These are phyloP conservation scores for Didymella keratinophila DNA, from an alignment of 2,329 filamentous ascomycete genomes.

Conservation along the genomic window DNA sequence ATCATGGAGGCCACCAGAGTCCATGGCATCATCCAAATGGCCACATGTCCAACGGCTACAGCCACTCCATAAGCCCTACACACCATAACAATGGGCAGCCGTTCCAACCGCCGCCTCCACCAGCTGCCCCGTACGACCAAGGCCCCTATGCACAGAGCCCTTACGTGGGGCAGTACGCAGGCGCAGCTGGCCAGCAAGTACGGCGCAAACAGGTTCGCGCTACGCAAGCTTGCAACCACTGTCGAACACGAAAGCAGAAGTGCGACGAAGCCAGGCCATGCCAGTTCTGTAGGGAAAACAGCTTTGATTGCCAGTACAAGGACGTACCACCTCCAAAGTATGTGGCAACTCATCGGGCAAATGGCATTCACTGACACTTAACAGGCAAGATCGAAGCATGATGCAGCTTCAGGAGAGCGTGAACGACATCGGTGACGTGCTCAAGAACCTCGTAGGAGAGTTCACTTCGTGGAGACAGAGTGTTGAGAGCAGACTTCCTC, in stretches of 20 bases:
- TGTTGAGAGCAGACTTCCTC: slow-evolving; percentile 41
- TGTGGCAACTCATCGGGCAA: slow-evolving; percentile 41
- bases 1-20: slow-evolving; percentile 45
- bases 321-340: slow-evolving; percentile 93
- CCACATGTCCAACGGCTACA: slow-evolving; percentile 45
- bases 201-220: slow-evolving; percentile 50
- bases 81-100: slow-evolving; percentile 38
- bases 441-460: slow-evolving; percentile 41
- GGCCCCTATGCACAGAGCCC: slow-evolving; percentile 37
- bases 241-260: slow-evolving; percentile 52
- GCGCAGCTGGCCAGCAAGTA: slow-evolving; percentile 32
- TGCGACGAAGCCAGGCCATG: slow-evolving; percentile 53
- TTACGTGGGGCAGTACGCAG: slow-evolving; percentile 43
- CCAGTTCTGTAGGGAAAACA: slow-evolving; percentile 81
- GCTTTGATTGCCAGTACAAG: slow-evolving; percentile 83
- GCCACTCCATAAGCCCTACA: slow-evolving; percentile 41
- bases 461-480: slow-evolving; percentile 47
- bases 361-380: slow-evolving; percentile 28
- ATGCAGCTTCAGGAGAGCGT: slow-evolving; percentile 58
- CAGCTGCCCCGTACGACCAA: slow-evolving; percentile 43
- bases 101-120: slow-evolving; percentile 42
- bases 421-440: slow-evolving; percentile 45
- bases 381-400: slow-evolving; percentile 59
- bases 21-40: slow-evolving; percentile 47
- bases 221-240: slow-evolving; percentile 71